Conservation (phyloP, 1,139 yeast genomes). For the Taiozyma sp. region DNA sequence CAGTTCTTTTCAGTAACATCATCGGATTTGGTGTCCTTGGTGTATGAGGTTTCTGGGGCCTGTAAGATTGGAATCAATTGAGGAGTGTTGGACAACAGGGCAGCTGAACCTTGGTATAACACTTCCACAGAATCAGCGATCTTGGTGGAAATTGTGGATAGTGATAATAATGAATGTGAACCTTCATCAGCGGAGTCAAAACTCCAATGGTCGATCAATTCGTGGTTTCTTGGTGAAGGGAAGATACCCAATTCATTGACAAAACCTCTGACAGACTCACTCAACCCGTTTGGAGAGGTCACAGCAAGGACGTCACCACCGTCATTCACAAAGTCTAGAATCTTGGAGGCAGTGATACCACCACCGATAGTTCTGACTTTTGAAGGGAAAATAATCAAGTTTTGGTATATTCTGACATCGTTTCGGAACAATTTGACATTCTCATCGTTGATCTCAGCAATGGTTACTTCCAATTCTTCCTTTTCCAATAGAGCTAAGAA, state of each 20-base stretch:
- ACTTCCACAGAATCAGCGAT: constrained; percentile 17
- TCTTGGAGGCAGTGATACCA: constrained; percentile 34
- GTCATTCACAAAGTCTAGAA: constrained; percentile 49
- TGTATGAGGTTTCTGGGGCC: constrained; percentile 67
- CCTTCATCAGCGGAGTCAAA: constrained; percentile 23
- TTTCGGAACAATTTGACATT: constrained; percentile 33
- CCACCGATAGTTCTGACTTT: constrained; percentile 38
- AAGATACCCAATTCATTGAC: constrained; percentile 79
- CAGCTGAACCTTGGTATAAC: constrained; percentile 44
- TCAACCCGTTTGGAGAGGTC: constrained; percentile 51
- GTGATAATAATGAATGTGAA: constrained; percentile 15
- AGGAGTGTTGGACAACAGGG: constrained; percentile 56
- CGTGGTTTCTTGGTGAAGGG: constrained; percentile 75
- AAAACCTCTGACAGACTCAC: constrained; percentile 64
- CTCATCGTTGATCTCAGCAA: constrained; percentile 16
- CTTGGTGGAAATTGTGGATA: constrained; percentile 21
- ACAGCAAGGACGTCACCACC: constrained; percentile 78
- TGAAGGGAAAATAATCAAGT: constrained; percentile 51
- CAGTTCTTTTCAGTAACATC: constrained; percentile 53
- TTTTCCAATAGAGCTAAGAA: constrained; percentile 1
- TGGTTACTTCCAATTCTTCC: constrained; percentile 6
- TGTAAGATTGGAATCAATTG: constrained; percentile 65
- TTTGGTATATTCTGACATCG: constrained; percentile 45
- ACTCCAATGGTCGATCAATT: constrained; percentile 62
- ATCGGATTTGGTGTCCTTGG: constrained; percentile 33